These are phyloP conservation scores for Mycosphaerelloides madeirae DNA, from an alignment of 2,329 filamentous ascomycete species.

Conservation along the genomic window DNA sequence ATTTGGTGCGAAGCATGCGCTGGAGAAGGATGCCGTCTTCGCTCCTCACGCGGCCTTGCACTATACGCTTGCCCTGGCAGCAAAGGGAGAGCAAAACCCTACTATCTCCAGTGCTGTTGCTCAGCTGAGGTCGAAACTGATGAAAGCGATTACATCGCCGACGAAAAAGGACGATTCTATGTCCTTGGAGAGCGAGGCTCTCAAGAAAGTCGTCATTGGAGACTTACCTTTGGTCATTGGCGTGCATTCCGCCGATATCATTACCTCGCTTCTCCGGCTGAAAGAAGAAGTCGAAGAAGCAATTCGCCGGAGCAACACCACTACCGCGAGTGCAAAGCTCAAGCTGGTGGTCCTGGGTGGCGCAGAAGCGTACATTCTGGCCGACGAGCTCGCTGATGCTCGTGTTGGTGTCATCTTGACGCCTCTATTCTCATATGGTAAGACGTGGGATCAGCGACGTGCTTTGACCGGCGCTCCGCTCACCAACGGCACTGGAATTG, in stretches of 20 bases:
- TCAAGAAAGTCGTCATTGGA: constrained; percentile 48
- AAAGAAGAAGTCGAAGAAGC: constrained; percentile 53
- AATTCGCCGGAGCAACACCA: constrained; percentile 6
- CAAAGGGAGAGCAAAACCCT: constrained; percentile 43
- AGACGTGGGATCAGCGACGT: constrained; percentile 58
- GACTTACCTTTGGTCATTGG: constrained; percentile 54
- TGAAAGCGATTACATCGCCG: constrained; percentile 44
- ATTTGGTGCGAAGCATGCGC: constrained; percentile 31
- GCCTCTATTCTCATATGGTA: constrained; percentile 53
- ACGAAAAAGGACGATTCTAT: constrained; percentile 37
- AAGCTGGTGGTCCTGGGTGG: constrained; percentile 58
- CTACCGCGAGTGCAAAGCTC: constrained; percentile 32
- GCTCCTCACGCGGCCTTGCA: constrained; percentile 36
- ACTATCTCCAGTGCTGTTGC: constrained; percentile 55
- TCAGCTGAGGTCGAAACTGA: constrained; percentile 50
- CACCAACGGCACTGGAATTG: constrained; percentile 60
- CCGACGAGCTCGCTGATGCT: constrained; percentile 53
- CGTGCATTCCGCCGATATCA: constrained; percentile 59
- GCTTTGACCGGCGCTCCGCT: constrained; percentile 61
- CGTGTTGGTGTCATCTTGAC: constrained; percentile 57
- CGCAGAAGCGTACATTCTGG: constrained; percentile 59
- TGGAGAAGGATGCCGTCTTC: constrained; percentile 37
- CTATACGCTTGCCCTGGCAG: constrained; percentile 49
- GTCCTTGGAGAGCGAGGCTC: constrained; percentile 43
- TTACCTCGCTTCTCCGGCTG: constrained; percentile 55